Evolutionary conservation across 2,329 filamentous ascomycete species (phyloP).

Genomic region (Bertia moriformis): DNA sequence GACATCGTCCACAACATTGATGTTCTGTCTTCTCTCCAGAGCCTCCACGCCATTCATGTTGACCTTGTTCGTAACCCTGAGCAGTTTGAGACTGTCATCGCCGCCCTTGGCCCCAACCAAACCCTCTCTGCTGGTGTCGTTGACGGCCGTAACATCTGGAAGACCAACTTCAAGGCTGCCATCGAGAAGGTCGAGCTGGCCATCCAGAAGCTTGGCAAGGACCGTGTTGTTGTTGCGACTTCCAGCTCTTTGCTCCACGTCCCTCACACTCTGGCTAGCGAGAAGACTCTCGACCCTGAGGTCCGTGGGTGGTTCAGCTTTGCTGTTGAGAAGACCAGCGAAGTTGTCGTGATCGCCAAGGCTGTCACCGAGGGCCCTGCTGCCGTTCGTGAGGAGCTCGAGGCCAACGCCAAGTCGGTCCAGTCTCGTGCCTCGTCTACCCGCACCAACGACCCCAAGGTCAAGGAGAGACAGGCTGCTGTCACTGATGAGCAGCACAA

Average conservation of each 20-base stretch:
- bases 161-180: constrained; percentile 95
- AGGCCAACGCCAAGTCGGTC: constrained; percentile 92
- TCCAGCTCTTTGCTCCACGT: constrained; percentile 97
- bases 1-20: constrained; percentile 99
- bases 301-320: constrained; percentile 98
- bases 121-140: constrained; percentile 90
- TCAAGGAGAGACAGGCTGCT: constrained; percentile 90
- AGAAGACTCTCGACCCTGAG: constrained; percentile 94
- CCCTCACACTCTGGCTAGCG: constrained; percentile 90
- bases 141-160: constrained; percentile 99
- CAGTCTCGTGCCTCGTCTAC: constrained; percentile 80
- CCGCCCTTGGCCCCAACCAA: constrained; percentile 75
- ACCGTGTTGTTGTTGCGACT: constrained; percentile 90
- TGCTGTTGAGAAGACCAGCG: constrained; percentile 81
- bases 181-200: constrained; percentile 83
- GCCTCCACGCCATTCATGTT: constrained; percentile 74
- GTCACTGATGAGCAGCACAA: constrained; percentile 76
- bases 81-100: constrained; percentile 77
- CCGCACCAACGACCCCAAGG: constrained; percentile 90
- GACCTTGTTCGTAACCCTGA: constrained; percentile 97
- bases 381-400: constrained; percentile 72
- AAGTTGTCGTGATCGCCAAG: constrained; percentile 89
- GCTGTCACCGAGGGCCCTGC: constrained; percentile 86
- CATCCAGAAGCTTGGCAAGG: constrained; percentile 88
- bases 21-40: constrained; percentile 50